Percentiles rank a stretch among this genome's conserved stretches.
phyloP scores from a whole-genome alignment of 2,329 filamentous ascomycete genomes.

The Thermothelomyces thermophilus region DNA sequence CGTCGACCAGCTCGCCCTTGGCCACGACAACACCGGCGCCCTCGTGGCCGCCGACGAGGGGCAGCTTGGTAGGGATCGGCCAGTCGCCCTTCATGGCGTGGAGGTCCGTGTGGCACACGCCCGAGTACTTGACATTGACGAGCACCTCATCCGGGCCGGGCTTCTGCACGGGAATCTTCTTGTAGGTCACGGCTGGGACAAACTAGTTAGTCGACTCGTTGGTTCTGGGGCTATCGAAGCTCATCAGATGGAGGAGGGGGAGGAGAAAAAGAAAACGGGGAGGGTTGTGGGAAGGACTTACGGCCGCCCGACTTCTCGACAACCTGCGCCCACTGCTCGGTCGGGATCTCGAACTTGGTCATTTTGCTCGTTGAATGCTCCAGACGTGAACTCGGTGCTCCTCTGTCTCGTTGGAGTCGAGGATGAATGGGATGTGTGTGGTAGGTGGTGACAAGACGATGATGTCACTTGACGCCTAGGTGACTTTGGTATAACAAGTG shows the following conservation, averaged over 20 bases:
- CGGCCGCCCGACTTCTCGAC: conserved; percentile 73
- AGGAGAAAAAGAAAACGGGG: too few species aligned
- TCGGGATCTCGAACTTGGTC: conserved; percentile 55
- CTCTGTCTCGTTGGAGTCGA: too few species aligned
- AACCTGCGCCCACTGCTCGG: conserved; percentile 86
- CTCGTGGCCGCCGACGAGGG: conserved; percentile 75
- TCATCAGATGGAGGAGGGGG: too few species aligned
- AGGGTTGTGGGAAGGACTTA: too few species aligned
- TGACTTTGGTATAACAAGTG: background rate
- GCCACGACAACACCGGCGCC: conserved; percentile 80
- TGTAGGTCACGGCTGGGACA: conserved; percentile 56
- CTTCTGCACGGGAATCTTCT: conserved; percentile 72
- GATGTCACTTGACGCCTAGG: conserved; percentile 13
- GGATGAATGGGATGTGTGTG: too few species aligned
- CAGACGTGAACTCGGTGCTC: too few species aligned
- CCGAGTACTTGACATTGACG: conserved; percentile 83
- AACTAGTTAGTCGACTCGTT: background rate
- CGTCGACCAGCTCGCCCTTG: conserved; percentile 66
- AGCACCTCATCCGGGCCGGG: conserved; percentile 87
- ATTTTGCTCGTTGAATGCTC: too few species aligned
- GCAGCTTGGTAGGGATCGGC: conserved; percentile 76
- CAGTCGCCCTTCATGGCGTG: conserved; percentile 82
- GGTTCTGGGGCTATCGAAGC: too few species aligned
- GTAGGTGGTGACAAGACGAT: background rate
- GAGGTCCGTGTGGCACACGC: conserved; percentile 83